Percentiles rank a stretch among this genome's conserved stretches.
Conservation (phyloP, 345 rosid genomes). For the Euclidium syriacum region DNA sequence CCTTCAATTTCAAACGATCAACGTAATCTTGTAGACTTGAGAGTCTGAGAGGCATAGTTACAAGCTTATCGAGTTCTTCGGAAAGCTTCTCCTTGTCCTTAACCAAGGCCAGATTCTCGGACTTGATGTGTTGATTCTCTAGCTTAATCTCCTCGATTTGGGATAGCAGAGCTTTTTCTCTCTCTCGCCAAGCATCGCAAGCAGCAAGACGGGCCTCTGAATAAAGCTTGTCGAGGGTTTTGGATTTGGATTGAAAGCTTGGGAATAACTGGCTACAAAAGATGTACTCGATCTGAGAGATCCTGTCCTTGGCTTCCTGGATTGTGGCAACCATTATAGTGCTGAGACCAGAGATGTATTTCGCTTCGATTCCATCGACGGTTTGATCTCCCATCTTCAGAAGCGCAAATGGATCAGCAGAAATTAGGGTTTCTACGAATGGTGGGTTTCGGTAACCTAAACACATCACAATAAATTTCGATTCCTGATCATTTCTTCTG, state of each 20-base stretch:
- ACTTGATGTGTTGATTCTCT: constrained; percentile 38
- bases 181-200: constrained; percentile 52
- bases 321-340: constrained; percentile 77
- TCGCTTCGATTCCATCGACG: constrained; percentile 41
- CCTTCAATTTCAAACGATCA: constrained; percentile 33
- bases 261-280: constrained; percentile 87
- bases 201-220: constrained; percentile 49
- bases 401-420: background rate
- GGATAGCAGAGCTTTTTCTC: constrained; percentile 39
- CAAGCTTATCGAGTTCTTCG: constrained; percentile 28
- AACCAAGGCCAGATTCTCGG: constrained; percentile 39
- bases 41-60: constrained; percentile 17
- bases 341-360: constrained; percentile 60
- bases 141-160: constrained; percentile 47
- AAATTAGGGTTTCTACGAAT: constrained; percentile 8
- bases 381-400: constrained; percentile 31
- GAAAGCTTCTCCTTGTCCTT: constrained; percentile 37
- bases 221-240: constrained; percentile 45
- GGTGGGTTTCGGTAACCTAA: background rate
- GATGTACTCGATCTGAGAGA: constrained; percentile 87
- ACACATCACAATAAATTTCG: background rate
- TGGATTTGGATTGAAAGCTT: constrained; percentile 50
- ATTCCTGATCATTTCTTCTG: background rate
- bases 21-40: constrained; percentile 30
- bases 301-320: constrained; percentile 82